A percentile compares a stretch with the other conserved stretches of the same genome.
These are phyloP conservation scores for Pythium utonaiense DNA, from an alignment of 352 stramenopile genomes.

Conservation along the genomic window DNA sequence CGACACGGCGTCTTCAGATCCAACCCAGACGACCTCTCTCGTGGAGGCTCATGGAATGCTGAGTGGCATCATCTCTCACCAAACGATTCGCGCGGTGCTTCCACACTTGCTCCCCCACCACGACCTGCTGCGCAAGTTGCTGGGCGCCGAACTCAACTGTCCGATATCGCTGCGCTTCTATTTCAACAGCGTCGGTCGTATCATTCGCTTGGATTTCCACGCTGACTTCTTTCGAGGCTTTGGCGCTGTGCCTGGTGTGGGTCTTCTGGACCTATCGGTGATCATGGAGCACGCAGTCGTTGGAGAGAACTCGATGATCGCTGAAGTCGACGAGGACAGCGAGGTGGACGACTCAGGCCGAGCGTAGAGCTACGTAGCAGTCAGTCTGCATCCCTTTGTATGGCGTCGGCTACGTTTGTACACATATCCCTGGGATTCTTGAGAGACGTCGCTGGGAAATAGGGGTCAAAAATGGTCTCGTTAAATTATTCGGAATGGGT, in stretches of 20 bases:
- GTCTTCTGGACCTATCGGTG: conserved; percentile 6
- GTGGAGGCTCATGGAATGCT: conserved; percentile 5
- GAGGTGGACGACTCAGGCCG: too few relatives aligned
- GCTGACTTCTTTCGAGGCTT: conserved; percentile 14
- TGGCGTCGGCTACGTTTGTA: too few relatives aligned
- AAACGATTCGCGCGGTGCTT: conserved; percentile 1
- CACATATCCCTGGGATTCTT: too few relatives aligned
- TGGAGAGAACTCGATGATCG: conserved; percentile 8
- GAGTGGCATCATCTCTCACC: conserved; percentile 5
- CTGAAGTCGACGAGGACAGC: background rate
- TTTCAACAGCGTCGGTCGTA: conserved; percentile 5
- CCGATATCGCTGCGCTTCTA: conserved; percentile 12
- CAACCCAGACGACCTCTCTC: background rate
- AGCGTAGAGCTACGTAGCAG: too few relatives aligned
- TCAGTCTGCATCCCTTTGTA: too few relatives aligned
- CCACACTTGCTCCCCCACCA: conserved; percentile 6
- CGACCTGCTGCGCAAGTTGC: conserved; percentile 4
- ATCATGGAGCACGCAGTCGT: conserved; percentile 13
- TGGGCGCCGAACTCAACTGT: background rate
- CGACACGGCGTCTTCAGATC: background rate
- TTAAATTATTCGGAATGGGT: conserved; percentile 11
- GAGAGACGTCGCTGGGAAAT: background rate
- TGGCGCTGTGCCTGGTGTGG: conserved; percentile 3
- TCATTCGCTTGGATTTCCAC: conserved; percentile 11
- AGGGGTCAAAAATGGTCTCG: background rate